Evolutionary conservation across 2,329 filamentous ascomycete species (phyloP).

Genomic region (Calcarisporium arbuscula): DNA sequence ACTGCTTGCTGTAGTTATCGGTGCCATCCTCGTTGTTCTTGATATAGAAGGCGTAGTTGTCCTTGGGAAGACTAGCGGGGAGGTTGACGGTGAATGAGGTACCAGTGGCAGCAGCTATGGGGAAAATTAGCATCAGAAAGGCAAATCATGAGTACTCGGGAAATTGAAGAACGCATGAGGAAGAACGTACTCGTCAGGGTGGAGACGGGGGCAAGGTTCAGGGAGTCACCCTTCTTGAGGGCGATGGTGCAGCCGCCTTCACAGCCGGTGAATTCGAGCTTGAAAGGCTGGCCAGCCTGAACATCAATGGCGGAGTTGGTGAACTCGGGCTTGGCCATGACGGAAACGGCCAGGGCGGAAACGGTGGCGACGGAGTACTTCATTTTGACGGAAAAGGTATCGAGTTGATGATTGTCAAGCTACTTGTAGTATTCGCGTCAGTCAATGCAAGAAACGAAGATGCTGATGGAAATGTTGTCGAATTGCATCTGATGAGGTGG

Average conservation of each 20-base stretch:
- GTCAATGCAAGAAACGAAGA: no score
- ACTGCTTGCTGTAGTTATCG: slow-evolving; percentile 29
- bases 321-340: slow-evolving; percentile 23
- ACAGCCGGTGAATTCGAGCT: slow-evolving; percentile 25
- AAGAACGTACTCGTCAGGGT: no score
- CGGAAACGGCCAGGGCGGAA: slow-evolving; percentile 21
- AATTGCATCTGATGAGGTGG: no score
- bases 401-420: no score
- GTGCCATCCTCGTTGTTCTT: slow-evolving; percentile 16
- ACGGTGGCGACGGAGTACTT: slow-evolving; percentile 27
- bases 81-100: slow-evolving; percentile 23
- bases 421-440: no score
- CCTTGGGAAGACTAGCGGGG: slow-evolving; percentile 18
- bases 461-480: no score
- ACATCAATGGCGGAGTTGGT: slow-evolving; percentile 24
- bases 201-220: slow-evolving; percentile 22
- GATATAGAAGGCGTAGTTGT: slow-evolving; percentile 29
- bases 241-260: slow-evolving; percentile 26
- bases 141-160: no score
- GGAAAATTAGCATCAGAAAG: neutral
- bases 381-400: slow-evolving; percentile 31
- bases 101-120: slow-evolving; percentile 14
- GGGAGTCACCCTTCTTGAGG: slow-evolving; percentile 23
- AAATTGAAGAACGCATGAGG: neutral
- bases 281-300: slow-evolving; percentile 23